phyloP scores from a whole-genome alignment of 2,329 filamentous ascomycete species.

The Grosmannia clavigera region DNA sequence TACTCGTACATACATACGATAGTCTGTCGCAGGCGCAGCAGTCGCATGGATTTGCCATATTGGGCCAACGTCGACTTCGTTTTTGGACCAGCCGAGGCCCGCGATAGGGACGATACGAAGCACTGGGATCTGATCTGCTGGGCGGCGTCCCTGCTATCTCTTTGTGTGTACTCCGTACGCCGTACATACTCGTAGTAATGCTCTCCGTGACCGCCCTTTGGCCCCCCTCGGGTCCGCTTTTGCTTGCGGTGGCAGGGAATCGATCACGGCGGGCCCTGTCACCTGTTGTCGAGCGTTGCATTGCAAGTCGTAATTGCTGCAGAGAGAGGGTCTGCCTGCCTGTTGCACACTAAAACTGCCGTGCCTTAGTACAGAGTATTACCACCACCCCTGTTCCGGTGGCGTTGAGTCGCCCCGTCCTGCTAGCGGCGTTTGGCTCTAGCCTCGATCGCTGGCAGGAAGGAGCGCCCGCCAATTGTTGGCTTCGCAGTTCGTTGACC shows the following conservation, averaged over 20 bases:
- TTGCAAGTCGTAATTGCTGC: not conserved
- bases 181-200: not conserved
- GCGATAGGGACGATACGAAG: not conserved
- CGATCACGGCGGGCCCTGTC: not conserved
- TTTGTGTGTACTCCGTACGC: not conserved
- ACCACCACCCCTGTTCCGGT: not conserved
- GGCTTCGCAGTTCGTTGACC: constrained; percentile 10
- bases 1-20: too few species aligned
- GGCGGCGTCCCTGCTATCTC: not conserved
- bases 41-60: not conserved
- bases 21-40: not conserved
- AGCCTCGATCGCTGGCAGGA: not conserved
- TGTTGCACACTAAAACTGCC: not conserved
- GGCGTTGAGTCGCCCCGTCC: not conserved
- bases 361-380: not conserved
- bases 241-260: not conserved
- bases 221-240: not conserved
- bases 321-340: not conserved
- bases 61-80: not conserved
- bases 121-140: not conserved
- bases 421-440: not conserved
- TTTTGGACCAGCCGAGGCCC: too few species aligned
- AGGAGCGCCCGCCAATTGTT: constrained; percentile 8
- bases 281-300: not conserved
- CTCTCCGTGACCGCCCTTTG: not conserved